These are phyloP conservation scores for Madurella mycetomatis DNA, from an alignment of 2,329 filamentous ascomycete genomes.

Conservation along the genomic window DNA sequence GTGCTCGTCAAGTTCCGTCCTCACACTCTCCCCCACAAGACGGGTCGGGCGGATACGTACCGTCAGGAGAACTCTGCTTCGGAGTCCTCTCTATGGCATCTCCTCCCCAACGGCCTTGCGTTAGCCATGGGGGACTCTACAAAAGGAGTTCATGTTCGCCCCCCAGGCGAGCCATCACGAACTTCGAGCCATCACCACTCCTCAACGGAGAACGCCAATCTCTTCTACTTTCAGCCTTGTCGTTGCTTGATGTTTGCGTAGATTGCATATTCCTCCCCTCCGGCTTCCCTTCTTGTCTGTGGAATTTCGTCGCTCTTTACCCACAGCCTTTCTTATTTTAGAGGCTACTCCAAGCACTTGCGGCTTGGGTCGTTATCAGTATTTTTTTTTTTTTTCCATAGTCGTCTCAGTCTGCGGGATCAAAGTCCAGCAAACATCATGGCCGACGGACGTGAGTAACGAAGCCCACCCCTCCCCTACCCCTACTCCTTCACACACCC, in stretches of 20 bases:
- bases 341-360: background rate
- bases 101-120: slow-evolving; percentile 13
- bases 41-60: slow-evolving; percentile 15
- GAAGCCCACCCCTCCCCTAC: slow-evolving; percentile 5
- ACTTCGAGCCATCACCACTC: slow-evolving; percentile 18
- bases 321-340: background rate
- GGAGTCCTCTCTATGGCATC: slow-evolving; percentile 17
- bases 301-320: slow-evolving; percentile 1
- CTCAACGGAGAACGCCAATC: slow-evolving; percentile 19
- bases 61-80: slow-evolving; percentile 15
- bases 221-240: slow-evolving; percentile 26
- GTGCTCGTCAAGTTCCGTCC: background rate
- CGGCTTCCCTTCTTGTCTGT: slow-evolving; percentile 6
- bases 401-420: background rate
- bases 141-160: slow-evolving; percentile 24
- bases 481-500: slow-evolving; percentile 7
- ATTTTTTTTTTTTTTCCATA: background rate
- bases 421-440: slow-evolving; percentile 14
- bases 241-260: slow-evolving; percentile 17
- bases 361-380: background rate
- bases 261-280: slow-evolving; percentile 16
- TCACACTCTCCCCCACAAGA: slow-evolving; percentile 3
- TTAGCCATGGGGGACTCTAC: slow-evolving; percentile 25
- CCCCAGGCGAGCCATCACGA: slow-evolving; percentile 11
- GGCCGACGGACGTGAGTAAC: slow-evolving; percentile 27